Evolutionary conservation across 805 yeast species (phyloP), one percentile per base, ranked within the genome.

Genomic region (Kluyveromyces aestuarii): DNA sequence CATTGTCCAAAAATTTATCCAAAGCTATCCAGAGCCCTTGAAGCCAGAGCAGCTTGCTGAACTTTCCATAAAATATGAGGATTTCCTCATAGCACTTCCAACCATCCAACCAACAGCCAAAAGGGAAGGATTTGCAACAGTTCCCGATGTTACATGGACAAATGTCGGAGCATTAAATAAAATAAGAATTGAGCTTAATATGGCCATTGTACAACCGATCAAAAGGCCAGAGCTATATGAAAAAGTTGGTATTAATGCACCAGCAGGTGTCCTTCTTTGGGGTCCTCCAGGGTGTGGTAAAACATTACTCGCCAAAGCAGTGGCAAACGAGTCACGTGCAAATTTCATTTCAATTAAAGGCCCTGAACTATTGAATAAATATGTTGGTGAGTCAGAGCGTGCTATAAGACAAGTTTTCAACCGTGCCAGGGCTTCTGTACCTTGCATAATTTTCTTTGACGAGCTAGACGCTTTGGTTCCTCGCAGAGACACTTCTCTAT

Each of bases 221-320:
- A 82, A 84, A 60, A 79, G 87, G 54, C 99, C 99, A 1, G 97
- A 91, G 53, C 69, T 91, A 18, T 93, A 86, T 62, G 82, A 80
- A 53, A 80, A 82, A 50, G 97, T 90, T 10, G 99, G 99, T 66
- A 90, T 93, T 40, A 80, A 88, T 48, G 96, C 97, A 0, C 98
- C 98, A 2, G 89, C 96, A 0, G 99, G 99, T 49, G 99, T 93
- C 1, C 70, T 93, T 25, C 77, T 93, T 74, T 93, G 99, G 99
- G 99, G 99, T 0, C 99, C 99, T 1, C 99, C 99, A 2, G 99
- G 99, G 37, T 93, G 98, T 71, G 99, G 99, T 75, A 93, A 93
- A 63, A 93, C 99, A 0, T 72, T 93, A 45, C 72, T 93, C 27
- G 98, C 98, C 1, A 93, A 93, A 61, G 99, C 99, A 2, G 98